Conservation (phyloP, 257 asterid genomes). For the Thymus quinquecostatus region DNA sequence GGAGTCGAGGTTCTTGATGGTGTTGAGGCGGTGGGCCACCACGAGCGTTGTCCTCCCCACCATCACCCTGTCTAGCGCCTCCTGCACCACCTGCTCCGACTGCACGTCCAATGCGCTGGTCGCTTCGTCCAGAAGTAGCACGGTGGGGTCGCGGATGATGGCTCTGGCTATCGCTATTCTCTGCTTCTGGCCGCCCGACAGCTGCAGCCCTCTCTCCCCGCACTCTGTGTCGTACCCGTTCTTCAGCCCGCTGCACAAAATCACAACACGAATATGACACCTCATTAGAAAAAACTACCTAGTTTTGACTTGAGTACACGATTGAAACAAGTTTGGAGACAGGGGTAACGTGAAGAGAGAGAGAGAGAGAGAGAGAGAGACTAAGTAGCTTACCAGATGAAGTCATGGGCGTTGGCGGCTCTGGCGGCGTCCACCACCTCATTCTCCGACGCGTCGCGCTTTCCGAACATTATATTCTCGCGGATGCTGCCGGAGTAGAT, state of each 20-base stretch:
- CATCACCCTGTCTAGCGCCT: conserved; percentile 73
- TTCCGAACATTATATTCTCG: conserved; percentile 67
- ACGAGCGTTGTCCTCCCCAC: conserved; percentile 73
- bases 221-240: conserved; percentile 75
- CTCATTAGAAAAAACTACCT: too few species aligned
- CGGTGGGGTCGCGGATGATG: conserved; percentile 59
- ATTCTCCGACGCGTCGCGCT: conserved; percentile 60
- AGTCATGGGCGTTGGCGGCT: conserved; percentile 86
- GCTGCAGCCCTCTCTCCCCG: conserved; percentile 78
- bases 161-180: conserved; percentile 88
- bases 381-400: conserved; percentile 60
- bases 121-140: conserved; percentile 78
- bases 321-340: too few species aligned
- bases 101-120: conserved; percentile 85
- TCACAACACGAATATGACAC: too few species aligned
- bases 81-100: conserved; percentile 81
- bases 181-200: conserved; percentile 86
- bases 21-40: conserved; percentile 84
- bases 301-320: too few species aligned
- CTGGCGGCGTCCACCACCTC: conserved; percentile 77
- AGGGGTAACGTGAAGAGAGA: too few species aligned
- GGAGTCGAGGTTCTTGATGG: conserved; percentile 70
- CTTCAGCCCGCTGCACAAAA: conserved; percentile 56
- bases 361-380: too few species aligned
- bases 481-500: conserved; percentile 77